Evolutionary conservation across 2,329 filamentous ascomycete species (phyloP).

Genomic region (Ascochyta pisi): DNA sequence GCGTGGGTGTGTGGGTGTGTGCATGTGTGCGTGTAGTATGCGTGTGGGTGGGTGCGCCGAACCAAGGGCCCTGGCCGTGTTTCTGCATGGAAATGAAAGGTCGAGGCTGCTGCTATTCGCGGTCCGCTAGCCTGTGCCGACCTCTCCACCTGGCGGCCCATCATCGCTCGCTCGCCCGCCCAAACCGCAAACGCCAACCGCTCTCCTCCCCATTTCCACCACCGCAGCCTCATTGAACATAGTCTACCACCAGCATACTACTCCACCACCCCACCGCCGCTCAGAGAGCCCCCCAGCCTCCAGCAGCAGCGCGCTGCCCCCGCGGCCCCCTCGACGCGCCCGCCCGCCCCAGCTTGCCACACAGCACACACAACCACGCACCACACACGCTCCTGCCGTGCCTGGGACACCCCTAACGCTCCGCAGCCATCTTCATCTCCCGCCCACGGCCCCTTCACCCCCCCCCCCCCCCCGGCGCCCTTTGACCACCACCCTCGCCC

Average conservation of each 20-base stretch:
- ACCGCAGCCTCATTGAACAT: constrained; percentile 21
- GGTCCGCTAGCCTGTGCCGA: constrained; percentile 15
- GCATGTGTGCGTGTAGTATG: too few species aligned
- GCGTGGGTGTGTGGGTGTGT: too few species aligned
- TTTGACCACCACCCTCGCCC: too few species aligned
- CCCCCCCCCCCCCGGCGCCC: too few species aligned
- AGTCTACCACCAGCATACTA: constrained; percentile 16
- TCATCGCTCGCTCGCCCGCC: constrained; percentile 6
- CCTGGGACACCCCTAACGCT: constrained; percentile 41
- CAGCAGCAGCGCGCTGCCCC: constrained; percentile 27
- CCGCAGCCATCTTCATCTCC: constrained; percentile 43
- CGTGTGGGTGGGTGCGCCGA: too few species aligned
- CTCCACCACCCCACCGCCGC: not conserved
- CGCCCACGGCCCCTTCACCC: constrained; percentile 24
- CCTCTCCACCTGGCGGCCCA: constrained; percentile 10
- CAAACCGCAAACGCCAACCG: not conserved
- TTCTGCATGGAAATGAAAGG: constrained; percentile 13
- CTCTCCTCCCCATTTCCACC: constrained; percentile 18
- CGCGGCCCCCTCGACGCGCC: constrained; percentile 8
- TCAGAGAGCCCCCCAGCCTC: constrained; percentile 8
- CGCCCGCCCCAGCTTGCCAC: constrained; percentile 16
- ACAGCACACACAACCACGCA: not conserved
- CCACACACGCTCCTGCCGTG: constrained; percentile 25
- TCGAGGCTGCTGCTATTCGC: constrained; percentile 16
- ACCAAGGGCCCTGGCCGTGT: not conserved